Conservation (phyloP, 2,329 filamentous ascomycete genomes). For the Aspergillus jensenii region DNA sequence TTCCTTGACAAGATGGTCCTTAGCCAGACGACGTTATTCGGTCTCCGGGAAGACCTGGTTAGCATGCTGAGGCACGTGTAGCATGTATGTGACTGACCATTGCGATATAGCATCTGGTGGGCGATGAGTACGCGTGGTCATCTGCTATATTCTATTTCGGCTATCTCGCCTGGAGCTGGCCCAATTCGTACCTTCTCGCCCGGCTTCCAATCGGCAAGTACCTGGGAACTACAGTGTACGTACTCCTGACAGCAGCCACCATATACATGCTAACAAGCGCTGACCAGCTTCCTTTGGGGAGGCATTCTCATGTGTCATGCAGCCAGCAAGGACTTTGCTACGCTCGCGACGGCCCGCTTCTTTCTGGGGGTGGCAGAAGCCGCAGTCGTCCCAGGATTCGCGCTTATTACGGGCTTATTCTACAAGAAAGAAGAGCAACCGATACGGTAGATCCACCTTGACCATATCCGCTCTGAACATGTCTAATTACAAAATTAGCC, state of each 20-base stretch:
- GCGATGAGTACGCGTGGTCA: slow-evolving; percentile 29
- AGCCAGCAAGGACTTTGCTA: slow-evolving; percentile 26
- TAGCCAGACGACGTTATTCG: too few relatives aligned
- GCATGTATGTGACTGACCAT: too few relatives aligned
- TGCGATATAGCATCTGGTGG: too few relatives aligned
- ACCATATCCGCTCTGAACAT: too few relatives aligned
- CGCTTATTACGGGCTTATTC: slow-evolving; percentile 38
- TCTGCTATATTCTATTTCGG: slow-evolving; percentile 37
- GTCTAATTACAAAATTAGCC: slow-evolving; percentile 12
- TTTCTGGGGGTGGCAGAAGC: slow-evolving; percentile 32
- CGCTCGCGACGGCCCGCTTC: slow-evolving; percentile 43
- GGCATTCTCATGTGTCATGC: slow-evolving; percentile 34
- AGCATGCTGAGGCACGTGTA: too few relatives aligned
- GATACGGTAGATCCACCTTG: slow-evolving; percentile 13
- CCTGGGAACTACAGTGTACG: slow-evolving; percentile 30
- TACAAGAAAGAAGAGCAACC: slow-evolving; percentile 36
- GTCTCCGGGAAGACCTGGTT: too few relatives aligned
- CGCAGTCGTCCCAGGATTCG: slow-evolving; percentile 33
- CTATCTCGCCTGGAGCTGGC: slow-evolving; percentile 40
- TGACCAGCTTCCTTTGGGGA: slow-evolving; percentile 22
- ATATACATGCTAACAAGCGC: too few relatives aligned
- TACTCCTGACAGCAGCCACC: background rate
- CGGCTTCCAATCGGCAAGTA: slow-evolving; percentile 30
- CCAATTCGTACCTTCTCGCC: slow-evolving; percentile 39
- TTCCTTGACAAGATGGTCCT: too few relatives aligned